Evolutionary conservation across 805 yeast genomes (phyloP).

Genomic region (Kuraishia borneana): DNA sequence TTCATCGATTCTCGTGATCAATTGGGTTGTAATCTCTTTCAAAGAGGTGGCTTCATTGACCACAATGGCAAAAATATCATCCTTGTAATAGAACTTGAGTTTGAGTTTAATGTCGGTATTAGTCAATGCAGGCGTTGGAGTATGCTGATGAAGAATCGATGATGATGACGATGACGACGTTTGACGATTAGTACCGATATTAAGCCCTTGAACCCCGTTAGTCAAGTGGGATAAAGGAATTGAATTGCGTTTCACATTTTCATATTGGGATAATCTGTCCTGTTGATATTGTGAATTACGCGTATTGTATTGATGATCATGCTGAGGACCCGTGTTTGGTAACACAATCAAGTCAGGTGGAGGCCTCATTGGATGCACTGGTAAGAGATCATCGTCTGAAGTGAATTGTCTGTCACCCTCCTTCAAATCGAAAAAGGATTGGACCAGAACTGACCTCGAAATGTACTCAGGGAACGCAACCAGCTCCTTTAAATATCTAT

Average conservation of each 20-base stretch:
- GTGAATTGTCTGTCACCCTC: conserved; percentile 48
- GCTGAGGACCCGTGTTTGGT: conserved; percentile 4
- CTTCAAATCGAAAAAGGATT: conserved; percentile 55
- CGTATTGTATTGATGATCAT: conserved; percentile 10
- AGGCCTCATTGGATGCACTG: conserved; percentile 15
- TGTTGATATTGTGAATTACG: conserved; percentile 31
- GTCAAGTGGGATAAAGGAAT: conserved; percentile 6
- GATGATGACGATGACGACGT: conserved; percentile 10
- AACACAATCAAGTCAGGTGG: conserved; percentile 19
- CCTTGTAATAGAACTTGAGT: conserved; percentile 67
- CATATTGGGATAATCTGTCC: conserved; percentile 42
- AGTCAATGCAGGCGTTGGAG: conserved; percentile 8
- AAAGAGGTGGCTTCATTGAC: conserved; percentile 15
- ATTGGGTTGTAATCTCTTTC: conserved; percentile 12
- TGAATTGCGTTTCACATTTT: conserved; percentile 13
- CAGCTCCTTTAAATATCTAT: conserved; percentile 39
- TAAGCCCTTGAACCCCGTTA: conserved; percentile 13
- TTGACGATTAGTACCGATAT: conserved; percentile 7
- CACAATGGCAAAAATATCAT: conserved; percentile 65
- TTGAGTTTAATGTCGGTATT: conserved; percentile 33
- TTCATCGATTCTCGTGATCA: conserved; percentile 20
- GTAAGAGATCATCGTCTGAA: conserved; percentile 8
- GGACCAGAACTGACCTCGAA: conserved; percentile 56
- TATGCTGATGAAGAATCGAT: neutral
- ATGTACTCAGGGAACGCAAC: conserved; percentile 69